phyloP scores from a whole-genome alignment of 768 basidiomycete species.

The Suillus discolor region DNA sequence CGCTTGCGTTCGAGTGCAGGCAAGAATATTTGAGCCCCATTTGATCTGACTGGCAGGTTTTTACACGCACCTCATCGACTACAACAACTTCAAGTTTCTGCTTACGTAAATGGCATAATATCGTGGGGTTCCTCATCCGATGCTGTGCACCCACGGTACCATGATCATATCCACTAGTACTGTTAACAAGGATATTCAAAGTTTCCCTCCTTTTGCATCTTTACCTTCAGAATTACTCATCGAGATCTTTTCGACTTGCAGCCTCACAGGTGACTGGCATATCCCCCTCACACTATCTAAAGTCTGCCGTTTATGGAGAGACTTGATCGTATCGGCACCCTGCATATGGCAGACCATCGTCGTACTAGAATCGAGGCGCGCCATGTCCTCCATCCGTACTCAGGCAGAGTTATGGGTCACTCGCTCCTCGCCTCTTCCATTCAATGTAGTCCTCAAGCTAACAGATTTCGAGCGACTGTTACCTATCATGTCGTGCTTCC shows the following conservation, averaged over 20 bases:
- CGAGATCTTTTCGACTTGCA: conserved; percentile 55
- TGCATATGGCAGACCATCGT: conserved; percentile 61
- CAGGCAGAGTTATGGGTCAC: conserved; percentile 58
- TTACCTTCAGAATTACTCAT: conserved; percentile 66
- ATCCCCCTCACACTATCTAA: conserved; percentile 49
- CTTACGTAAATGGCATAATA: background rate
- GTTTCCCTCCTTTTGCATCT: conserved; percentile 19
- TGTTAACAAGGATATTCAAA: background rate
- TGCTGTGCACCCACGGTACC: background rate
- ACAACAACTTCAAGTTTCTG: background rate
- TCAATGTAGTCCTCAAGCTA: conserved; percentile 56
- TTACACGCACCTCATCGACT: background rate
- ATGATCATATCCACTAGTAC: conserved; percentile 5
- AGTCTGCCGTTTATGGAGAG: conserved; percentile 64
- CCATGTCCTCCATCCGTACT: conserved; percentile 40
- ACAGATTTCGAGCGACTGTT: conserved; percentile 53
- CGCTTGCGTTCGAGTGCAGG: background rate
- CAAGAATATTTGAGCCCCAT: background rate
- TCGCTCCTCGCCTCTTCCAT: conserved; percentile 53
- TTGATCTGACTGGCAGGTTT: background rate
- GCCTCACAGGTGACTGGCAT: conserved; percentile 45
- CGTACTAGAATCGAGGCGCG: conserved; percentile 45
- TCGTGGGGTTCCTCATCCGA: background rate
- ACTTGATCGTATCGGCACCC: conserved; percentile 55
- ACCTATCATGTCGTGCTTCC: conserved; percentile 63